phyloP scores from a whole-genome alignment of 1,284 basidiomycete genomes.

The Trichosporon sp. region DNA sequence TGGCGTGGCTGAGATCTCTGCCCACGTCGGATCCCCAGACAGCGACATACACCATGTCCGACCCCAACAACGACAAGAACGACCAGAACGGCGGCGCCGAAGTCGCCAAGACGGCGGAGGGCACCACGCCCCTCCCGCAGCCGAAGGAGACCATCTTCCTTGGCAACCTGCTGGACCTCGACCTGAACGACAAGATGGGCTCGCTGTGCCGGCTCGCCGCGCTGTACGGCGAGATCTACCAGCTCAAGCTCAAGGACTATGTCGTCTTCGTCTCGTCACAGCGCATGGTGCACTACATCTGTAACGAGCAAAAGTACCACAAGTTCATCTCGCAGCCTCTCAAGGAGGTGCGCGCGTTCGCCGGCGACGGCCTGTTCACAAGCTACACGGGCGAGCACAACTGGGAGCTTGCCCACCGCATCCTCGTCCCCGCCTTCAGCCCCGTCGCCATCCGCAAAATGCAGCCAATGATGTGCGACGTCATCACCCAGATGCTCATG shows the following conservation, averaged over 20 bases:
- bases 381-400: slow-evolving; percentile 60
- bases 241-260: slow-evolving; percentile 21
- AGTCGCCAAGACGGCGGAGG: neutral
- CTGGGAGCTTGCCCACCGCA: slow-evolving; percentile 60
- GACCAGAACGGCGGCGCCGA: neutral
- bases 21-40: neutral
- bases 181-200: slow-evolving; percentile 24
- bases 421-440: slow-evolving; percentile 63
- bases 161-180: slow-evolving; percentile 56
- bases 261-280: slow-evolving; percentile 56
- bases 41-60: slow-evolving; percentile 13
- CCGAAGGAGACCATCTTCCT: slow-evolving; percentile 23
- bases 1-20: neutral
- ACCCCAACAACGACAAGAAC: neutral
- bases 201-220: slow-evolving; percentile 57
- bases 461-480: slow-evolving; percentile 60
- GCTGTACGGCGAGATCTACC: slow-evolving; percentile 30
- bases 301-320: slow-evolving; percentile 60
- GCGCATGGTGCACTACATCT: slow-evolving; percentile 59
- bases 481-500: slow-evolving; percentile 60
- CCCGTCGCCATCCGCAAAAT: slow-evolving; percentile 60
- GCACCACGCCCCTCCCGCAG: slow-evolving; percentile 27
- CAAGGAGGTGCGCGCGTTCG: slow-evolving; percentile 57
- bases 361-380: slow-evolving; percentile 58
- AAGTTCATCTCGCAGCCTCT: slow-evolving; percentile 58